These are phyloP conservation scores for Allomyces arbusculus DNA, from an alignment of 192 early-diverging fungal genomes.

Conservation along the genomic window DNA sequence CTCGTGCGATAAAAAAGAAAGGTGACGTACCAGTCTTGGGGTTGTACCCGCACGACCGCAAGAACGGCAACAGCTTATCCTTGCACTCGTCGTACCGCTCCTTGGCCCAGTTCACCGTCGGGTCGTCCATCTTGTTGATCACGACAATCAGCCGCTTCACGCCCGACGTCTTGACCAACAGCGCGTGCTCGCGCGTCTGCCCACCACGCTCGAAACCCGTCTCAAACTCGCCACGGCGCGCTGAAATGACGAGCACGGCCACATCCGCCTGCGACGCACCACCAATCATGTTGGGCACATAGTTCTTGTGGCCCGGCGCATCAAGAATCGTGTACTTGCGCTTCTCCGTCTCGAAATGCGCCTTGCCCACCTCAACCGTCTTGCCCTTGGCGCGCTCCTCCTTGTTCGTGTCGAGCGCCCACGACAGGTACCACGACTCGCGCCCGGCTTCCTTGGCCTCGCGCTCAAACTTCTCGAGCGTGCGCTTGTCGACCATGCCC, in stretches of 20 bases:
- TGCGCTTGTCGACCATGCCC: constrained; percentile 99
- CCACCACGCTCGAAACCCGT: constrained; percentile 99
- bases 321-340: constrained; percentile 94
- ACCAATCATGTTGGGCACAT: constrained; percentile 90
- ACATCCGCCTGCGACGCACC: constrained; percentile 95
- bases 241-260: constrained; percentile 86
- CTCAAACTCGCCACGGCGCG: constrained; percentile 97
- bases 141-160: constrained; percentile 81
- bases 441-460: constrained; percentile 94
- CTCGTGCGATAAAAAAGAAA: too few species aligned
- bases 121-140: constrained; percentile 99
- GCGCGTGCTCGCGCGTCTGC: constrained; percentile 94
- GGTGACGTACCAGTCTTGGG: constrained; percentile 49
- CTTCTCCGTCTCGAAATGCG: constrained; percentile 88
- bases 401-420: constrained; percentile 89
- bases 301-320: constrained; percentile 97
- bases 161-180: constrained; percentile 91
- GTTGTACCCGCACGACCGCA: constrained; percentile 77
- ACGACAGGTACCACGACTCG: constrained; percentile 97
- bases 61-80: constrained; percentile 67
- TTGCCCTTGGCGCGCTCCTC: constrained; percentile 98
- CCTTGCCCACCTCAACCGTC: constrained; percentile 94
- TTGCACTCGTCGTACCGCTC: constrained; percentile 81
- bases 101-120: constrained; percentile 84
- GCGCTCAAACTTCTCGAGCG: constrained; percentile 96